Base-by-base conservation (phyloP, 2,329 filamentous ascomycete genomes). In the Pseudogymnoascus sp. region DNA sequence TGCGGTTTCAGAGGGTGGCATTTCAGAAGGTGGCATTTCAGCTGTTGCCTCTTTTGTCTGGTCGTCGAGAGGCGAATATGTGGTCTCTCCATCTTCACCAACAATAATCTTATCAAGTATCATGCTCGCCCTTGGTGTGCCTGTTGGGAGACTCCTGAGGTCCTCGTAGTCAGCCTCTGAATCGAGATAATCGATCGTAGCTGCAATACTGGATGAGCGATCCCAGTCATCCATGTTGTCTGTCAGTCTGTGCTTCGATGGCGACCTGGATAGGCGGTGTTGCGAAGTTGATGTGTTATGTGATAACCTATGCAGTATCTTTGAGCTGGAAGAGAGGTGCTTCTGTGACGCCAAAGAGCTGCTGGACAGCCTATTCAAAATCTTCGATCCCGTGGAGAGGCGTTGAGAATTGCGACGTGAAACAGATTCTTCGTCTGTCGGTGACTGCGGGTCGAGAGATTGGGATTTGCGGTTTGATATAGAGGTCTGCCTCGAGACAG, bases 111-210 rank as follows among this genome's bases (percentile, higher is more conserved):
- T 60, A 16, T 63, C 49, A 28, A 62, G n/a, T n/a, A 56, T 59
- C 42, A 63, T 61, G 11, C 42, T 36, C 4, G 25, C n/a, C n/a
- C 25, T 42, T 7, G 62, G 62, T 6, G 62, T 61, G 16, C 53
- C 56, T 1, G 25, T 37, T 18, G 31, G 56, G 4, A 64, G 43
- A 60, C 43, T 60, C n/a, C 40, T 53, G 2, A 69, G 66, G 53
- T 72, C 70, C 59, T 74, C 74, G 12, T 72, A 72, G 23, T 76
- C 76, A 2, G 72, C 80, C 36, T 76, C 75, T 6, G 75, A 68
- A 67, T 80, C 83, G 65, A 82, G 75, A 6, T 78, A 77, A 65
- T 87, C 85, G 63, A 86, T 69, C 0, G 84, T 87, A 5, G 83
- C 85, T 28, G 79, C 81, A 31, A 88, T 68, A 1, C 85, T 88